These are phyloP conservation scores for Aegilops speltoides DNA, from an alignment of 176 grass and related monocot genomes.

Conservation along the genomic window DNA sequence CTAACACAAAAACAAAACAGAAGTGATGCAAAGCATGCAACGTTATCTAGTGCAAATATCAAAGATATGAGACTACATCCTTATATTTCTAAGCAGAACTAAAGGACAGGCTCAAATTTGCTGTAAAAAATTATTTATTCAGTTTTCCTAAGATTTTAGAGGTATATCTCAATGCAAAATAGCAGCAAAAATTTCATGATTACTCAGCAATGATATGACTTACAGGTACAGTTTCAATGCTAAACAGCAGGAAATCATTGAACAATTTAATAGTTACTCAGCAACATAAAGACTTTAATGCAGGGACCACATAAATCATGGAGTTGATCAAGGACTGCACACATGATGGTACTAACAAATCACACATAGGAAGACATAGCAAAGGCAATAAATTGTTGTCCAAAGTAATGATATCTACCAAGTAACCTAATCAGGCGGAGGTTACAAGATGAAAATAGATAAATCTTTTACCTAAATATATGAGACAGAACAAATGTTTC, in stretches of 20 bases:
- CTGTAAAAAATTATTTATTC: background rate
- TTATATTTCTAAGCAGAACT: slow-evolving; percentile 22
- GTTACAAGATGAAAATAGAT: slow-evolving; percentile 26
- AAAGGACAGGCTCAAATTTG: slow-evolving; percentile 1
- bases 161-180: background rate
- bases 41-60: background rate
- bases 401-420: background rate
- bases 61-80: background rate
- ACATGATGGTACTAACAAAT: background rate
- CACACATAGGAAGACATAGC: background rate
- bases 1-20: slow-evolving; percentile 50
- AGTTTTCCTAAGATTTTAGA: slow-evolving; percentile 2
- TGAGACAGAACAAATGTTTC: slow-evolving; percentile 86
- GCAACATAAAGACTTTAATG: background rate
- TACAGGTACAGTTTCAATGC: slow-evolving; percentile 10
- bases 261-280: slow-evolving; percentile 9
- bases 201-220: background rate
- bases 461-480: slow-evolving; percentile 74
- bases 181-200: background rate
- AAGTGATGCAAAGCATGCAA: slow-evolving; percentile 17
- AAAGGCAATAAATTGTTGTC: background rate
- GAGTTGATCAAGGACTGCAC: slow-evolving; percentile 8
- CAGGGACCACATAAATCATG: slow-evolving; percentile 3
- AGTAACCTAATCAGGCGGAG: background rate
- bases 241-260: slow-evolving; percentile 22